phyloP scores from a whole-genome alignment of 2,329 filamentous ascomycete genomes.

The Botrytis tulipae region DNA sequence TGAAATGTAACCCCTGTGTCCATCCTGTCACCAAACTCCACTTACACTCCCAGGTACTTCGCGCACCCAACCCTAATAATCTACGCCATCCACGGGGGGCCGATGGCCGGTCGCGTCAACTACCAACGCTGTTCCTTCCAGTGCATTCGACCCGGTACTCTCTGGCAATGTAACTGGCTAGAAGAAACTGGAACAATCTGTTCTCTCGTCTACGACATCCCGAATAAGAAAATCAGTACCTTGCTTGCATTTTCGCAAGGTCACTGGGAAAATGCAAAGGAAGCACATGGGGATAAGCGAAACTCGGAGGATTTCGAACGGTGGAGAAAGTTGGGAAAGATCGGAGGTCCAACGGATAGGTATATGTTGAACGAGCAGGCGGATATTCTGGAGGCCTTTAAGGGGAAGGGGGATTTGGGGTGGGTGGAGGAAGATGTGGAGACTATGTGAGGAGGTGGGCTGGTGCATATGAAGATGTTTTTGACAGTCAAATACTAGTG shows the following conservation, averaged over 20 bases:
- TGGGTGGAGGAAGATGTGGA: conserved; percentile 43
- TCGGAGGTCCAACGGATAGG: conserved; percentile 51
- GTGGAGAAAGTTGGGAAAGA: conserved; percentile 50
- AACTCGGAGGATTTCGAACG: conserved; percentile 49
- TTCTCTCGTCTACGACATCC: neutral
- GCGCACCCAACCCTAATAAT: neutral
- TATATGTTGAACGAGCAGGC: conserved; percentile 55
- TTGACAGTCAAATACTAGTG: too few species aligned
- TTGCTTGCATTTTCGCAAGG: conserved; percentile 52
- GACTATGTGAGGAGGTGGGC: conserved; percentile 22
- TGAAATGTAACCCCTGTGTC: neutral
- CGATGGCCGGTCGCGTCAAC: neutral
- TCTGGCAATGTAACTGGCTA: neutral
- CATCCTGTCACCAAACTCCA: neutral
- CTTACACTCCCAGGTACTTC: neutral
- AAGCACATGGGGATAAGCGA: conserved; percentile 56
- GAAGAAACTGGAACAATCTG: neutral
- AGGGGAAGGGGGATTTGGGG: conserved; percentile 48
- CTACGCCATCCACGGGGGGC: neutral
- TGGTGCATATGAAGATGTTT: neutral
- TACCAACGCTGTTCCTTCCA: neutral
- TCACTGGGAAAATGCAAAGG: conserved; percentile 52
- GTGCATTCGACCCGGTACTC: neutral
- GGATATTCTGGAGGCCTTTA: conserved; percentile 49
- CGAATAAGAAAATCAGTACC: conserved; percentile 42